These are phyloP conservation scores for Citrus australasica DNA, from an alignment of 345 rosid species.

Conservation along the genomic window DNA sequence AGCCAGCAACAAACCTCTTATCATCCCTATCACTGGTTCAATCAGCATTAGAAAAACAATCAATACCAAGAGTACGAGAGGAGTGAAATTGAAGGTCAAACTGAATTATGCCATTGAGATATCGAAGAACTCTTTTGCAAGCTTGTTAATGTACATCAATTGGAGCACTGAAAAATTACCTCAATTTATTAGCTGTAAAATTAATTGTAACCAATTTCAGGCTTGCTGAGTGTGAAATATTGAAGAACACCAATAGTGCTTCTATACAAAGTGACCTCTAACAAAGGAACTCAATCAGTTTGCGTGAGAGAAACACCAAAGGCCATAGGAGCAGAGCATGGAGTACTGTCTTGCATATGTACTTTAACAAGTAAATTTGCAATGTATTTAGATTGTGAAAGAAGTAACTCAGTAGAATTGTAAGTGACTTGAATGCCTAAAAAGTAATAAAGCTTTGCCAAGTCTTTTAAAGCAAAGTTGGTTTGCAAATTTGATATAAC, in stretches of 20 bases:
- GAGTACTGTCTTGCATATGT: too few species aligned
- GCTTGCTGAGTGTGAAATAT: background rate
- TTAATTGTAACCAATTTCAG: too few species aligned
- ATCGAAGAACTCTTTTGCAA: background rate
- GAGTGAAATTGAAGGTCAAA: background rate
- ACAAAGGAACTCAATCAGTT: too few species aligned
- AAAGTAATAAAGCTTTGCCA: background rate
- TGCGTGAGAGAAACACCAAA: too few species aligned
- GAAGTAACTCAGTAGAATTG: background rate
- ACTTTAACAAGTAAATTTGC: background rate
- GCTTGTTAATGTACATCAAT: background rate
- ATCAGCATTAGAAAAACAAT: background rate
- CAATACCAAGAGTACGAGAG: rapidly evolving
- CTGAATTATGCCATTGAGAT: background rate
- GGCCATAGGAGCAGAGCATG: too few species aligned
- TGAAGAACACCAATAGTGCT: background rate
- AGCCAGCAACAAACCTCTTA: too few species aligned
- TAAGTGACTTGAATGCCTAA: background rate
- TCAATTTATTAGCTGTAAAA: background rate
- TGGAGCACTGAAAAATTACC: background rate
- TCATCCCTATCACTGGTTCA: background rate
- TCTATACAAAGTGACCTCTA: background rate
- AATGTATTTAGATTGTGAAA: background rate
- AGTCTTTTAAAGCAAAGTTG: background rate
- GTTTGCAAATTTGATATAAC: too few species aligned